Evolutionary conservation across 352 stramenopile genomes (phyloP).

Genomic region (Phytophthora constricta): DNA sequence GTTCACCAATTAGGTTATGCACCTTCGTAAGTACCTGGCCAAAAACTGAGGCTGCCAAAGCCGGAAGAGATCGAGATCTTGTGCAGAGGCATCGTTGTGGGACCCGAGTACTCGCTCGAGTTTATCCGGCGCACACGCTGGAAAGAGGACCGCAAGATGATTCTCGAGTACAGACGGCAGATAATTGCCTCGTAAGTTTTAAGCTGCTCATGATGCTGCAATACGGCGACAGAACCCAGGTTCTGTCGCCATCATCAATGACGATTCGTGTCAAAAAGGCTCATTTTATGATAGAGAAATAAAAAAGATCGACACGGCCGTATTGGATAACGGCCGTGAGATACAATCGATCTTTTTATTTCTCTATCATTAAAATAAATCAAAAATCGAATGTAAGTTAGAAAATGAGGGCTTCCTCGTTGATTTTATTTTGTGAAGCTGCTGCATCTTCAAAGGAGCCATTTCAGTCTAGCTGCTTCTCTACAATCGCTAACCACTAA

Average conservation of each 20-base stretch:
- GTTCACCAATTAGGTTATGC: constrained; percentile 46
- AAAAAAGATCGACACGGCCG: too few relatives aligned
- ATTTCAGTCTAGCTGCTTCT: constrained; percentile 36
- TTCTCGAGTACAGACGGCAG: constrained; percentile 65
- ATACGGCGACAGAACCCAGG: too few relatives aligned
- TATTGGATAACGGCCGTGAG: too few relatives aligned
- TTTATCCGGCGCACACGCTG: constrained; percentile 72
- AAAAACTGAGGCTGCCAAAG: constrained; percentile 46
- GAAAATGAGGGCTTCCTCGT: constrained; percentile 28
- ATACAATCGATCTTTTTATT: too few relatives aligned
- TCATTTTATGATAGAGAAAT: too few relatives aligned
- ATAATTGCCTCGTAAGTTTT: constrained; percentile 28
- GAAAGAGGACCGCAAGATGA: constrained; percentile 51
- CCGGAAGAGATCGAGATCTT: constrained; percentile 67
- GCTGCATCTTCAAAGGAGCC: constrained; percentile 28
- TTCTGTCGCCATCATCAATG: too few relatives aligned
- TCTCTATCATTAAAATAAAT: too few relatives aligned
- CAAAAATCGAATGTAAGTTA: background rate
- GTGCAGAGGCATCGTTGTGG: constrained; percentile 51
- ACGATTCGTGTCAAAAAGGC: too few relatives aligned
- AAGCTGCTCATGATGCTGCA: too few relatives aligned
- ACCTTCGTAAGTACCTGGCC: constrained; percentile 69
- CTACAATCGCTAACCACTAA: constrained; percentile 37
- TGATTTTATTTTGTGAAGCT: constrained; percentile 32
- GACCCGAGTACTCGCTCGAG: constrained; percentile 68